These are phyloP conservation scores for Apiotrichum porosum DNA, from an alignment of 1,284 basidiomycete species.

Conservation along the genomic window DNA sequence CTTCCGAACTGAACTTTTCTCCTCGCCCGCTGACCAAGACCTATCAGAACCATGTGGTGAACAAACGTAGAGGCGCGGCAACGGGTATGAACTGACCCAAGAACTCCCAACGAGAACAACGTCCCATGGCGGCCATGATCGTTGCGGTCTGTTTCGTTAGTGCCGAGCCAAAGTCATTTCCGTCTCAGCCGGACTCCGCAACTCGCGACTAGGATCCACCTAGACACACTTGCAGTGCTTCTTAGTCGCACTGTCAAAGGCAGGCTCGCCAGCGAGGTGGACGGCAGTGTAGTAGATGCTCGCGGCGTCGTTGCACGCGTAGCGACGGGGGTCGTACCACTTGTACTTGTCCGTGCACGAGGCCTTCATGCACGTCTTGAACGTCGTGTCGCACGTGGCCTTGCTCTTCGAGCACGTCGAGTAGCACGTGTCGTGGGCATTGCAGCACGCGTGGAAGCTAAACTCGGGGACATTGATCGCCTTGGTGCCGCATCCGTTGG, in stretches of 20 bases:
- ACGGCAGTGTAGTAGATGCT: neutral
- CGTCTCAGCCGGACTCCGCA: too few relatives aligned
- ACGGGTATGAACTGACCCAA: too few relatives aligned
- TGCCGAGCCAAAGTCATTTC: too few relatives aligned
- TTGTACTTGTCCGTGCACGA: neutral
- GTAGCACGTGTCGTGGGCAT: slow-evolving; percentile 1
- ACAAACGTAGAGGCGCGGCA: too few relatives aligned
- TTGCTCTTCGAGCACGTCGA: neutral
- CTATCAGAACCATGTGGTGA: too few relatives aligned
- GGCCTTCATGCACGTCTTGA: neutral
- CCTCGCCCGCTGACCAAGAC: too few relatives aligned
- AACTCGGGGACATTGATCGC: neutral
- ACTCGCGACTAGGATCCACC: too few relatives aligned
- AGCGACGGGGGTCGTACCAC: neutral
- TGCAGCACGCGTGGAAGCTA: neutral
- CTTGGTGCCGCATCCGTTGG: neutral
- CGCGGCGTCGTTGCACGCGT: neutral
- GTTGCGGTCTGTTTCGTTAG: too few relatives aligned
- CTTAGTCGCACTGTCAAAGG: neutral
- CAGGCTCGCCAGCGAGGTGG: neutral
- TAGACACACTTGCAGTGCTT: slow-evolving; percentile 1
- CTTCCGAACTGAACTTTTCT: too few relatives aligned
- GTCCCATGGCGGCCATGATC: too few relatives aligned
- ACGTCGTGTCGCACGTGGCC: neutral
- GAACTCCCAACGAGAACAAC: too few relatives aligned